A percentile compares a stretch with the other conserved stretches of the same genome.
Evolutionary conservation across 495 filamentous ascomycete genomes (phyloP).

Genomic region (Penicillium mononematosum): DNA sequence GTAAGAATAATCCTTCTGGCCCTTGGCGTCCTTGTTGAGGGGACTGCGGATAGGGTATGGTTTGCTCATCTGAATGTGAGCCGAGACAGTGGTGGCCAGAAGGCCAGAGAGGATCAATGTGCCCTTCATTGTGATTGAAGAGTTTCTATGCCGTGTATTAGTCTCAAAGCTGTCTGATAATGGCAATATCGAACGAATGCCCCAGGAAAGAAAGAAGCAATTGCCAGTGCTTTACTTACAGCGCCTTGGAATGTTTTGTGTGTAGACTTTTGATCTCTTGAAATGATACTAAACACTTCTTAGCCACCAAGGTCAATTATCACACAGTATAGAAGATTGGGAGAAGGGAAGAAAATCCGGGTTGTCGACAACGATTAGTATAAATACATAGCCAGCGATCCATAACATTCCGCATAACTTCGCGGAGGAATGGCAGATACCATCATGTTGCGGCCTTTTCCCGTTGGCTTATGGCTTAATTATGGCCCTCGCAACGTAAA

Average conservation of each 20-base stretch:
- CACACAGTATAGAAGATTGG: slow-evolving; percentile 13
- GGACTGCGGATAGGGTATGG: slow-evolving; percentile 50
- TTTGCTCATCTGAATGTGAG: slow-evolving; percentile 48
- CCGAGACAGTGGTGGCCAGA: slow-evolving; percentile 40
- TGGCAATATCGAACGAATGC: neutral
- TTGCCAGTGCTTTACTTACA: slow-evolving; percentile 2
- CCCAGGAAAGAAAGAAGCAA: neutral
- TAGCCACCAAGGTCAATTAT: slow-evolving; percentile 22
- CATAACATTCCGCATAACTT: slow-evolving; percentile 20
- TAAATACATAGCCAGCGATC: slow-evolving; percentile 21
- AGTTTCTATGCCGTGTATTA: slow-evolving; percentile 7
- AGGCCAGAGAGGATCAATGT: slow-evolving; percentile 31
- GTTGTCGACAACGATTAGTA: slow-evolving; percentile 10
- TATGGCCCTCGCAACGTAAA: slow-evolving; percentile 24
- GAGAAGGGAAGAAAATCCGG: neutral
- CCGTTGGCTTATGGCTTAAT: neutral
- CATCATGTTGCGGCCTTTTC: slow-evolving; percentile 13
- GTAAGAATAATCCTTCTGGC: slow-evolving; percentile 52
- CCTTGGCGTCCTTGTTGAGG: slow-evolving; percentile 36
- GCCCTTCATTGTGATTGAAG: slow-evolving; percentile 41
- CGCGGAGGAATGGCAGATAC: slow-evolving; percentile 27
- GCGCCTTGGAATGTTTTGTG: neutral
- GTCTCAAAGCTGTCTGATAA: neutral
- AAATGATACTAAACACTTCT: slow-evolving; percentile 13
- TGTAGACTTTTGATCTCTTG: slow-evolving; percentile 11